Evolutionary conservation across 228 moss, liverwort and hornwort species (phyloP), one percentile per base, ranked within the genome.

Genomic region (Sphagnum magellanicum): DNA sequence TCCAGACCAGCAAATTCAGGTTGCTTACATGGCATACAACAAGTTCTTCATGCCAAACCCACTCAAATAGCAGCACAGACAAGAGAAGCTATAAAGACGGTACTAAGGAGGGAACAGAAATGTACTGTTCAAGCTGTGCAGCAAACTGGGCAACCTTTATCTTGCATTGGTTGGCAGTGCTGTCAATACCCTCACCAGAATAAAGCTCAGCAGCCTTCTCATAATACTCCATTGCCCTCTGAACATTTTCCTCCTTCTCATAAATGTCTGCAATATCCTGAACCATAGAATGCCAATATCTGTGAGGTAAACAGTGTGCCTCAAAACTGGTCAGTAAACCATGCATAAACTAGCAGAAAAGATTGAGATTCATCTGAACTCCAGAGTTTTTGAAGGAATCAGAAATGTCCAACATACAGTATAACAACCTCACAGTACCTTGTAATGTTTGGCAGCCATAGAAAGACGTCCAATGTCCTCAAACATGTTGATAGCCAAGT

Each of bases 171-270:
- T 98, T 98, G 82, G 89, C 90, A 6, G 92, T 89, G 77, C 91
- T 93, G 60, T 91, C 91, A 68, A 88, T 89, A 74, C 91, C 94
- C 74, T 98, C 98, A 61, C 98, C 94, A 5, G 88, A 91, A 73
- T 98, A 98, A 53, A 93, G 90, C 77, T 94, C 98, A 71, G 93
- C 98, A 60, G 98, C 98, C 72, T 87, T 98, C 71, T 98, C 98
- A 50, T 85, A 98, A 64, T 87, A 93, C 47, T 87, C 90, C 88
- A 98, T 98, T 68, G 98, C 89, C 65, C 88, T 93, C 66, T 52
- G 63, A 59, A 85, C 79, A 76, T 90, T 84, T 67, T 98, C 93
- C 59, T 98, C 98, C 77, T 98, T 98, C 75, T 93, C 98, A 74
- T 88, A 93, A 57, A 98, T 87, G 73, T 98, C 98, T 63, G 88